Percentiles rank a stretch among this genome's conserved stretches.
Conservation (phyloP, 140 eudicot species). For the Anethum foeniculum region DNA sequence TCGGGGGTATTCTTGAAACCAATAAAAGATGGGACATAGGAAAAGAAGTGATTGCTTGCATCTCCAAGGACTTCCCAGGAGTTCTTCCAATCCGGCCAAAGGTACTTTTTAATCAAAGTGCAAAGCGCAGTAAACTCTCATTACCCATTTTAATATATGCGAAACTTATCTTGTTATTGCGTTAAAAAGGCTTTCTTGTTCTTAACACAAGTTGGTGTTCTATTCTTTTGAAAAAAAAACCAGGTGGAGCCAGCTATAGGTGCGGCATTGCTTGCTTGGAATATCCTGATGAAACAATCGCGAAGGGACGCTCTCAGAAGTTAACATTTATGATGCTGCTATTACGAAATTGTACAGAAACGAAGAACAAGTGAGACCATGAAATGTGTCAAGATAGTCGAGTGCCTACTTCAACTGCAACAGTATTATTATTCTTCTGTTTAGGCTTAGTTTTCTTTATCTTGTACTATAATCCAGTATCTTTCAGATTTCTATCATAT, state of each 20-base stretch:
- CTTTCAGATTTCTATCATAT: neutral
- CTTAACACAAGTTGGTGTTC: neutral
- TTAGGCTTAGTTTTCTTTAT: neutral
- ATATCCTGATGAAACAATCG: conserved; percentile 47
- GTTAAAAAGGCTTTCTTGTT: neutral
- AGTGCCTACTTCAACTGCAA: neutral
- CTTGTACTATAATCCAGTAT: neutral
- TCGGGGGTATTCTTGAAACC: conserved; percentile 81
- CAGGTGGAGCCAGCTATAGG: conserved; percentile 93
- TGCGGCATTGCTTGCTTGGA: conserved; percentile 88
- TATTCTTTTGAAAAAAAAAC: conserved; percentile 5
- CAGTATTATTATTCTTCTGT: neutral
- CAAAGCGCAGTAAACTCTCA: too few species aligned
- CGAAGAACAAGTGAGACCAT: neutral
- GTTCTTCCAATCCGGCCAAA: conserved; percentile 58
- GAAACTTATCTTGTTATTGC: neutral
- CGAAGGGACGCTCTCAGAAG: conserved; percentile 23
- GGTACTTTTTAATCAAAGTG: conserved; percentile 26
- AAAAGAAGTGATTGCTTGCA: conserved; percentile 50
- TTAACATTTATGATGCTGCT: neutral
- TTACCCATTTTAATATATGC: neutral
- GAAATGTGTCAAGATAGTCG: neutral
- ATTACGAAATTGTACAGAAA: conserved; percentile 5
- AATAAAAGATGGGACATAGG: conserved; percentile 80
- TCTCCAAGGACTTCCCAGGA: conserved; percentile 70